Evolutionary conservation across 805 yeast species (phyloP).

Genomic region (Candida nitratophila): DNA sequence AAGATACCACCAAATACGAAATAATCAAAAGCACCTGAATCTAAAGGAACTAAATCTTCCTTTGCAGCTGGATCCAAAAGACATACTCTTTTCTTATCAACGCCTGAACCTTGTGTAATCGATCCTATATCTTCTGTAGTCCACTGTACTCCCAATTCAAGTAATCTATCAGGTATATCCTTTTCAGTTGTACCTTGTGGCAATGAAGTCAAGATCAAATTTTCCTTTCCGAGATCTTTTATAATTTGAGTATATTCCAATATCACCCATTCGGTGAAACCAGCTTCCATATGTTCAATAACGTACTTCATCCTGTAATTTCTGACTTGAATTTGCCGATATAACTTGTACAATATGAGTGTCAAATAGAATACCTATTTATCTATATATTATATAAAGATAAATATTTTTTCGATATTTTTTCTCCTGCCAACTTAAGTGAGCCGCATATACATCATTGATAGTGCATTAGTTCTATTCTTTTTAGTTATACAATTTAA

Average conservation of each 20-base stretch:
- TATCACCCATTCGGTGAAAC: slow-evolving; percentile 93
- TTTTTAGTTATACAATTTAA: background rate
- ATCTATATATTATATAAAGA: too few species aligned
- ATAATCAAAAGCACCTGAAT: slow-evolving; percentile 61
- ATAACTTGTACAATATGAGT: too few species aligned
- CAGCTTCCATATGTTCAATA: slow-evolving; percentile 96
- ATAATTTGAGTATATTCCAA: slow-evolving; percentile 82
- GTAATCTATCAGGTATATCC: slow-evolving; percentile 58
- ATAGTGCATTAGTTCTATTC: background rate
- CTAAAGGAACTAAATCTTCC: slow-evolving; percentile 66
- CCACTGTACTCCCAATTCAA: slow-evolving; percentile 67
- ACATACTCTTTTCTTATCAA: slow-evolving; percentile 53
- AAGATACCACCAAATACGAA: slow-evolving; percentile 95
- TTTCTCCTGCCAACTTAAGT: too few species aligned
- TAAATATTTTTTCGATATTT: too few species aligned
- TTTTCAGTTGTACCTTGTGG: slow-evolving; percentile 52
- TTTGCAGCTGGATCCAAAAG: slow-evolving; percentile 85
- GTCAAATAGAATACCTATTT: too few species aligned
- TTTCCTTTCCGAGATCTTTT: slow-evolving; percentile 72
- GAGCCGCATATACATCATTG: background rate
- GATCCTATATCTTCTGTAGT: slow-evolving; percentile 66
- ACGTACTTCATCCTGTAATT: slow-evolving; percentile 69
- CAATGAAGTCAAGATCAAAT: slow-evolving; percentile 69
- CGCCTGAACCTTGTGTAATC: slow-evolving; percentile 33
- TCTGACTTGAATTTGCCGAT: too few species aligned